Conservation (phyloP, 805 yeast species). For the Maudiozyma serrabonitensis region DNA sequence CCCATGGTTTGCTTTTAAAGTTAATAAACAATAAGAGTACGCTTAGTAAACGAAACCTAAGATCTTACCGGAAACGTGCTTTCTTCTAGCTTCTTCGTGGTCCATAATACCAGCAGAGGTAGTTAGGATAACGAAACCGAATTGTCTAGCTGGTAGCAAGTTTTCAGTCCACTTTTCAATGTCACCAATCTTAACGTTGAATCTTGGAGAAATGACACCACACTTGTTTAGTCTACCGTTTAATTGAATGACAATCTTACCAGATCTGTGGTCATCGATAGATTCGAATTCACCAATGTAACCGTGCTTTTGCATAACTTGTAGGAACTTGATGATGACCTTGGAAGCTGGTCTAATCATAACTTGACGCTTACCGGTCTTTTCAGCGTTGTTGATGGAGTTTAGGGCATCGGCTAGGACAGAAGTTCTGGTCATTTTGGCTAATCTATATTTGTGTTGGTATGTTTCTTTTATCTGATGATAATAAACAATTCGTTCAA, state of each 20-base stretch:
- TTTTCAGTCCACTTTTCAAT: constrained; percentile 98
- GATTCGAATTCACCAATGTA: constrained; percentile 98
- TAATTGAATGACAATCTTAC: constrained; percentile 90
- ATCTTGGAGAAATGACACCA: constrained; percentile 98
- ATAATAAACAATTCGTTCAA: no score
- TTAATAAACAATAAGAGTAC: not conserved
- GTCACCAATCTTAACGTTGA: constrained; percentile 89
- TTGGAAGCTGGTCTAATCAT: constrained; percentile 96
- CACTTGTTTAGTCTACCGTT: constrained; percentile 98
- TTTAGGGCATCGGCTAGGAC: constrained; percentile 97
- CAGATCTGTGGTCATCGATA: constrained; percentile 98
- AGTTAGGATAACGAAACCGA: constrained; percentile 94
- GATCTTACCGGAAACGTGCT: constrained; percentile 98
- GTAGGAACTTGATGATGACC: constrained; percentile 91
- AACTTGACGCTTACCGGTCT: constrained; percentile 98
- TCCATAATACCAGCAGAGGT: constrained; percentile 99
- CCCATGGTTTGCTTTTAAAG: not conserved
- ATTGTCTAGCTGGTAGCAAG: constrained; percentile 97
- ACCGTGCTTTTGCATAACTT: constrained; percentile 94
- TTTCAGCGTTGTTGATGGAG: constrained; percentile 97
- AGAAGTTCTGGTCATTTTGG: constrained; percentile 92
- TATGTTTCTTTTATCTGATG: not conserved
- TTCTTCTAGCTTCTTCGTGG: constrained; percentile 99
- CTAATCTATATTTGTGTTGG: constrained; percentile 1
- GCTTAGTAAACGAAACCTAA: constrained; percentile 89